Evolutionary conservation across 306 rosid genomes (phyloP), one percentile per base, ranked within the genome.

Genomic region (Phaseolus lunatus): DNA sequence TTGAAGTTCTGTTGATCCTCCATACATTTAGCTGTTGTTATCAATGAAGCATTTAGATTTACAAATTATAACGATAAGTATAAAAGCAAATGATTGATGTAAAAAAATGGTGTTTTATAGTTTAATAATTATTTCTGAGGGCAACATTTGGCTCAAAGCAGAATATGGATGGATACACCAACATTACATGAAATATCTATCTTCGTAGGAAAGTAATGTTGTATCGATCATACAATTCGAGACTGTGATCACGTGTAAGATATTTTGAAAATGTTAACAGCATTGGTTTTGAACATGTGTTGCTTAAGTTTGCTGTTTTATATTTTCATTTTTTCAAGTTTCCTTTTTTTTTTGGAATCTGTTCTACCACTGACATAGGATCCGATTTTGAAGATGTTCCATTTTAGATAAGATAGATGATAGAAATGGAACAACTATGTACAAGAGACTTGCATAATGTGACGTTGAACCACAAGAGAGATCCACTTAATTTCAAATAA

Each of bases 301-400:
- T 61, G 24, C 15, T 9, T 2, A 8, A 35, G 27, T 35, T 64
- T 64, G 15, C 16, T 64, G n/a, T n/a, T 41, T 2, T 39, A 9
- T 37, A 0, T 31, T 62, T 29, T 63, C 14, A 33, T 5, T 3
- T 27, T 63, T 63, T 9, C 9, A 62, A 16, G 22, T 35, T 63
- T 18, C 48, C 13, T 18, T 64, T 33, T 31, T 33, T 31, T 27
- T 35, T 4, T 4, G n/a, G 27, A 62, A 31, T 62, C 15, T 62
- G 68, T 33, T 62, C 47, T 33, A 31, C 47, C 47, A 63, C 69
- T 63, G 69, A n/a, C 69, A 31, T 33, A 63, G 45, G 45, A 33
- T 18, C 45, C 48, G 47, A 49, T 64, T 64, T 64, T 33, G 49
- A 19, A 64, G 18, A 64, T 37, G 49, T 19, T 33, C 63, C 49